Evolutionary conservation across 345 rosid genomes (phyloP), one percentile per base, ranked within the genome.

Genomic region (Crucihimalaya himalaica): DNA sequence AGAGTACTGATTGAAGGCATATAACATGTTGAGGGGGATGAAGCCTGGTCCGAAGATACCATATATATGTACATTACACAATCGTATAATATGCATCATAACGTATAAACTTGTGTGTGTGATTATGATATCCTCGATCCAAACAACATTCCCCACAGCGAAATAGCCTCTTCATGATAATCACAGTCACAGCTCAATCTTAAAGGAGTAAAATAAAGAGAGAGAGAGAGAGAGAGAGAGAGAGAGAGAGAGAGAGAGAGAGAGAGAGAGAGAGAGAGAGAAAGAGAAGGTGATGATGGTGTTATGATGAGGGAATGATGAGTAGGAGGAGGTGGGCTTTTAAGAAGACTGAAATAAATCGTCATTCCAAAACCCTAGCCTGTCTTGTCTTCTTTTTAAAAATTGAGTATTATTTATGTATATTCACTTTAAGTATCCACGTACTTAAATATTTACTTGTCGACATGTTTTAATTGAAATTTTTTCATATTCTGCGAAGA

Each of bases 11-110:
- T 40, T 62, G 13, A 51, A 58, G 66, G 74, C 68, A 58, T 37
- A 51, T 78, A 45, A 78, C 63, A 68, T 66, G 69, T 78, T 78
- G 4, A 74, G 91, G 91, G 95, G 91, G 86, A 89, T 89, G 95
- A 89, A 89, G 95, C 95, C 95, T 89, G 91, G 95, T 89, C 95
- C 92, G 88, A 85, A 80, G 81, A 71, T 63, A 68, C 55, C 52
- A 29, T 52, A 27, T 71, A 21, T 52, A 29, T 25, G 4, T 31
- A 53, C 13, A 73, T 25, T 58, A 11, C 63, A 34, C 28, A 58
- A 19, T 19, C 45, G 35, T 56, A 56, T 10, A n/a, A n/a, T 1
- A 32, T 55, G 23, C 27, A 57, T 19, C 3, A 19, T 10, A 12
- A 18, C 2, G 34, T 20, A 34, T 12, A 58, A 18, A 19, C 27